Evolutionary conservation across 768 basidiomycete genomes (phyloP).

Genomic region (Mycena olivaceomarginata): DNA sequence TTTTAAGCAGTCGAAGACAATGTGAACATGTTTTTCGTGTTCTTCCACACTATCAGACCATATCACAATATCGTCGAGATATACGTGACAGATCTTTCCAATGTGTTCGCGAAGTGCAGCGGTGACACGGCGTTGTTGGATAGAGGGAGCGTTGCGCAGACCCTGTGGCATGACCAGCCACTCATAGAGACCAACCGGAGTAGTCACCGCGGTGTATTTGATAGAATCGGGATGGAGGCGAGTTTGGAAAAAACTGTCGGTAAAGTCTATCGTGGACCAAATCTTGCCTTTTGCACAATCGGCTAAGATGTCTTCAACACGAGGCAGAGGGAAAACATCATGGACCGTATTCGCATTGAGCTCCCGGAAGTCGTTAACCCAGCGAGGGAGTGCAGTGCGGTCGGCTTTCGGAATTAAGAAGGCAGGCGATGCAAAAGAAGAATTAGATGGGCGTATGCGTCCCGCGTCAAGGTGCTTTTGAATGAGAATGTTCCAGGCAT

Average conservation of each 20-base stretch:
- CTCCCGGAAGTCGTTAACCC: conserved; percentile 53
- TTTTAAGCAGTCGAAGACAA: conserved; percentile 45
- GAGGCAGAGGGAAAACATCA: conserved; percentile 49
- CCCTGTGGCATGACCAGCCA: conserved; percentile 66
- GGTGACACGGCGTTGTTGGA: conserved; percentile 58
- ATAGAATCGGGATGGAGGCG: conserved; percentile 47
- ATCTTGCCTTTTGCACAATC: conserved; percentile 60
- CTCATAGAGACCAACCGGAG: conserved; percentile 60
- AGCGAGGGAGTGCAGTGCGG: conserved; percentile 40
- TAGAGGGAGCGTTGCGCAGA: conserved; percentile 55
- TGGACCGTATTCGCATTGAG: conserved; percentile 50
- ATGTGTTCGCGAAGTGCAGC: conserved; percentile 55
- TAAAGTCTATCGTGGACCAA: conserved; percentile 62
- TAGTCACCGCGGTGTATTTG: conserved; percentile 56
- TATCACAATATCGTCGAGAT: conserved; percentile 68
- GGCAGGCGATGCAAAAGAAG: conserved; percentile 50
- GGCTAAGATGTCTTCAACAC: conserved; percentile 53
- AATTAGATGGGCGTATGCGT: conserved; percentile 48
- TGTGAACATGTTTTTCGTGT: conserved; percentile 50
- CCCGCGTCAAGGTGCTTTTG: conserved; percentile 55
- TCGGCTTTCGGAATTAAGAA: conserved; percentile 59
- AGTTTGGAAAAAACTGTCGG: conserved; percentile 64
- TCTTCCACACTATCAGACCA: conserved; percentile 62
- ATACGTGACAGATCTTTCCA: conserved; percentile 64
- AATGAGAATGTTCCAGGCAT: conserved; percentile 51